phyloP scores from a whole-genome alignment of 768 basidiomycete genomes.

The Lentinula sp. region DNA sequence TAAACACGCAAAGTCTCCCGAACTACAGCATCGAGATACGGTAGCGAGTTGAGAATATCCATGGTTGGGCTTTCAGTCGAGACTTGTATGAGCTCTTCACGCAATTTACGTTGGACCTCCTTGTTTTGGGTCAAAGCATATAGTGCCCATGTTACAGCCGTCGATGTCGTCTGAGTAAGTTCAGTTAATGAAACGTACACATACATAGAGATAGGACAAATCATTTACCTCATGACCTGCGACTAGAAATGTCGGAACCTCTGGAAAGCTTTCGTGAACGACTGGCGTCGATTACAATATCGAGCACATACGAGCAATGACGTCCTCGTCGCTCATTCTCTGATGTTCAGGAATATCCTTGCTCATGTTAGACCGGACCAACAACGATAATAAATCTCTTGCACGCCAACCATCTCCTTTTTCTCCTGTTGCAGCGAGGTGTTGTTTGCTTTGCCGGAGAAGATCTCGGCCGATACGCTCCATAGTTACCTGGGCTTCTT shows the following conservation, averaged over 20 bases:
- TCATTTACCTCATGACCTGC: constrained; percentile 20
- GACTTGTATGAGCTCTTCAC: constrained; percentile 48
- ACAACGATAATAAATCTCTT: constrained; percentile 39
- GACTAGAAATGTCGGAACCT: constrained; percentile 36
- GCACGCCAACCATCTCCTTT: constrained; percentile 18
- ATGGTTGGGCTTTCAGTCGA: constrained; percentile 56
- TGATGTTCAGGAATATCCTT: constrained; percentile 37
- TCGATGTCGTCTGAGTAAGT: constrained; percentile 25
- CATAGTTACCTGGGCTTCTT: constrained; percentile 14
- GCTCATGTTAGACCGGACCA: constrained; percentile 47
- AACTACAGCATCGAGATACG: constrained; percentile 65
- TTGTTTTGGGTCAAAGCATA: constrained; percentile 45
- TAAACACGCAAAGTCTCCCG: constrained; percentile 56
- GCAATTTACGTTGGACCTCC: constrained; percentile 46
- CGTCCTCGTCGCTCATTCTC: constrained; percentile 41
- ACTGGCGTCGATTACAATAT: too few relatives aligned
- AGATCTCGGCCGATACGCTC: constrained; percentile 31
- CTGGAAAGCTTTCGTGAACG: not conserved
- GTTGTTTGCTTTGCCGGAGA: constrained; percentile 30
- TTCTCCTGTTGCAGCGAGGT: constrained; percentile 12
- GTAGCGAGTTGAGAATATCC: constrained; percentile 61
- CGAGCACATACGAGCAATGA: constrained; percentile 21
- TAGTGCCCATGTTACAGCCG: constrained; percentile 52
- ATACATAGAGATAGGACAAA: not conserved
- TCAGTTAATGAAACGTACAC: too few relatives aligned